Evolutionary conservation across 1,284 basidiomycete genomes (phyloP).

Genomic region (Sanghuangporus sanghuang): DNA sequence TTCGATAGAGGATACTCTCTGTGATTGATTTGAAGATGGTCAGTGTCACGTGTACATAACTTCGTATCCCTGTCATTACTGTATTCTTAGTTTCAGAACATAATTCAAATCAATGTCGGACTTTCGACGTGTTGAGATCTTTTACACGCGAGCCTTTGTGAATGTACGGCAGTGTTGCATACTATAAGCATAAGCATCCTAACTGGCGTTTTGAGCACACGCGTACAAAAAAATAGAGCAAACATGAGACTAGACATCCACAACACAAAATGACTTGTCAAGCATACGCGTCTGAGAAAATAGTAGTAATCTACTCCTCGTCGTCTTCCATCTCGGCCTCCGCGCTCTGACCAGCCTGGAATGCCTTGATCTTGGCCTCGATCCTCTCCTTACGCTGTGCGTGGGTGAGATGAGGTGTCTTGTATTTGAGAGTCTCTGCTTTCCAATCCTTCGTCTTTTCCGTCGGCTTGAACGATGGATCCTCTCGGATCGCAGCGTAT

Average conservation of each 20-base stretch:
- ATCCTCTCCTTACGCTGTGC: constrained; percentile 78
- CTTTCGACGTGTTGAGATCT: background rate
- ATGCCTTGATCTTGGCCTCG: constrained; percentile 79
- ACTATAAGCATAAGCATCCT: constrained; percentile 10
- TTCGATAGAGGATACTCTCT: background rate
- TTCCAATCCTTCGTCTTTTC: constrained; percentile 95
- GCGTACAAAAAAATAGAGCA: constrained; percentile 10
- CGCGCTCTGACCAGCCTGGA: constrained; percentile 59
- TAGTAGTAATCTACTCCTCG: constrained; percentile 42
- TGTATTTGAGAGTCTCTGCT: constrained; percentile 77
- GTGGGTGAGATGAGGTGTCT: constrained; percentile 66
- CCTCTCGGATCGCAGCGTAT: constrained; percentile 92
- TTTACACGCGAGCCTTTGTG: background rate
- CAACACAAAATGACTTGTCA: background rate
- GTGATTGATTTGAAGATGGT: background rate
- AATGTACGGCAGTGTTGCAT: constrained; percentile 4
- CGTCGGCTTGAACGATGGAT: constrained; percentile 87
- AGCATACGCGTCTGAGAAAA: background rate
- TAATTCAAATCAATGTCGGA: background rate
- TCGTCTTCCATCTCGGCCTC: constrained; percentile 42
- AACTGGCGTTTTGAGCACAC: constrained; percentile 14
- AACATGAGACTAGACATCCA: background rate
- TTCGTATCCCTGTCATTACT: background rate
- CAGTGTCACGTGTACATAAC: constrained; percentile 4
- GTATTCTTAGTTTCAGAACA: background rate